phyloP scores from a whole-genome alignment of 2,329 filamentous ascomycete species.

The Zelopaecilomyces penicillatus region DNA sequence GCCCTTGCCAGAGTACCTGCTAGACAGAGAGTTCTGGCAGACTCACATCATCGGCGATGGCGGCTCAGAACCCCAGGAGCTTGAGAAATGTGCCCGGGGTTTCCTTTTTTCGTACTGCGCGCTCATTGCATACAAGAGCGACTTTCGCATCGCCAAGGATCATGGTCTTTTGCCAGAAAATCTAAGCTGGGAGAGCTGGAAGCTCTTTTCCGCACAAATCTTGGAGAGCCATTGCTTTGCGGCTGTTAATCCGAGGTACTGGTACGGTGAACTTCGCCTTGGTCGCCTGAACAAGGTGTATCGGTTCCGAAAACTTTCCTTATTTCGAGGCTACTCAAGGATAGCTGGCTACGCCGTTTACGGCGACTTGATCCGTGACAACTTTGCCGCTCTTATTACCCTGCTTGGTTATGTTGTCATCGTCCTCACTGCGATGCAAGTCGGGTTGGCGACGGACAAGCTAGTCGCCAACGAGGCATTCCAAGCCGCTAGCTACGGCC shows the following conservation, averaged over 20 bases:
- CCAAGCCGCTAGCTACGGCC: constrained; percentile 35
- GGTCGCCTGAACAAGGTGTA: constrained; percentile 34
- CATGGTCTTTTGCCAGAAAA: constrained; percentile 24
- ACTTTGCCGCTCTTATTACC: constrained; percentile 32
- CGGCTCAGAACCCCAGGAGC: constrained; percentile 1
- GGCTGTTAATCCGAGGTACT: constrained; percentile 26
- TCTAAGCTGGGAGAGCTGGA: constrained; percentile 31
- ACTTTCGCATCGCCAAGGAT: constrained; percentile 27
- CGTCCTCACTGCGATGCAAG: constrained; percentile 41
- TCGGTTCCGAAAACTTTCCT: constrained; percentile 13
- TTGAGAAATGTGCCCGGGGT: constrained; percentile 20
- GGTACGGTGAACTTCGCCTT: constrained; percentile 32
- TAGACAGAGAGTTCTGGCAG: constrained; percentile 28
- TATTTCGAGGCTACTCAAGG: constrained; percentile 15
- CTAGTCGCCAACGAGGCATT: constrained; percentile 28
- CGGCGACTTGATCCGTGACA: constrained; percentile 31
- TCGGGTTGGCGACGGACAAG: constrained; percentile 30
- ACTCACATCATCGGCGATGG: constrained; percentile 14
- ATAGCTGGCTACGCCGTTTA: constrained; percentile 23
- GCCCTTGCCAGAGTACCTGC: constrained; percentile 31
- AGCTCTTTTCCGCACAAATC: constrained; percentile 17
- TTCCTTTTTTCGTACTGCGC: constrained; percentile 31
- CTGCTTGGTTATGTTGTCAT: constrained; percentile 35
- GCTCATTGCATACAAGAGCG: constrained; percentile 29
- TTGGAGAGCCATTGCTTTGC: constrained; percentile 14